phyloP scores from a whole-genome alignment of 1,139 yeast genomes.

The Candida frijolesensis region DNA sequence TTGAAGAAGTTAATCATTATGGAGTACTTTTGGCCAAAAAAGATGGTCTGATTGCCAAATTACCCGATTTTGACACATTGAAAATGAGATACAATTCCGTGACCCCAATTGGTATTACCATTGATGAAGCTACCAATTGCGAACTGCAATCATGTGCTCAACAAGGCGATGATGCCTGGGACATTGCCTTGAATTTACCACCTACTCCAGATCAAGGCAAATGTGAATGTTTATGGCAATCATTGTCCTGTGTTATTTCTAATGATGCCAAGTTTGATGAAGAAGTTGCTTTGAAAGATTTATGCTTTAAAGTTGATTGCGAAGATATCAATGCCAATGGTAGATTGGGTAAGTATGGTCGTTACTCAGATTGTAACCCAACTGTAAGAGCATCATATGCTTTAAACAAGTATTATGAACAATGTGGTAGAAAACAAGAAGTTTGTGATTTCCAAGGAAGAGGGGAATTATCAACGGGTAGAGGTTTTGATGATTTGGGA shows the following conservation, averaged over 20 bases:
- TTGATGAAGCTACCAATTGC: constrained; percentile 7
- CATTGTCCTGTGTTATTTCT: constrained; percentile 51
- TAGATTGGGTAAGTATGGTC: constrained; percentile 53
- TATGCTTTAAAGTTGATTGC: constrained; percentile 57
- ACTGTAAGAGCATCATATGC: constrained; percentile 55
- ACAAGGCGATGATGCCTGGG: constrained; percentile 32
- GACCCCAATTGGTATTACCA: constrained; percentile 24
- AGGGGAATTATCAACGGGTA: constrained; percentile 35
- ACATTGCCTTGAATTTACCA: constrained; percentile 49
- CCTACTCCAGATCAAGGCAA: constrained; percentile 53
- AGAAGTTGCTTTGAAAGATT: constrained; percentile 38
- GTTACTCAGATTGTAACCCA: constrained; percentile 56
- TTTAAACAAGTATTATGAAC: constrained; percentile 48
- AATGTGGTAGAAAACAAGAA: constrained; percentile 27
- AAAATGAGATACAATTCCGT: constrained; percentile 34
- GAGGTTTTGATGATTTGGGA: constrained; percentile 20
- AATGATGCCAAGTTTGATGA: constrained; percentile 34
- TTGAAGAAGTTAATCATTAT: constrained; percentile 37
- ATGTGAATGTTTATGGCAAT: constrained; percentile 58
- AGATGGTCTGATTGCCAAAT: constrained; percentile 33
- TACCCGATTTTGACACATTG: constrained; percentile 46
- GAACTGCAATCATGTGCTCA: constrained; percentile 8
- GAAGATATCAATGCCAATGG: constrained; percentile 52
- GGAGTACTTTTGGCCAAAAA: constrained; percentile 34
- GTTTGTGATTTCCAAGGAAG: constrained; percentile 41